Evolutionary conservation across 495 filamentous ascomycete species (phyloP), one percentile per base, ranked within the genome.

Genomic region (Jackrogersella multiformis): DNA sequence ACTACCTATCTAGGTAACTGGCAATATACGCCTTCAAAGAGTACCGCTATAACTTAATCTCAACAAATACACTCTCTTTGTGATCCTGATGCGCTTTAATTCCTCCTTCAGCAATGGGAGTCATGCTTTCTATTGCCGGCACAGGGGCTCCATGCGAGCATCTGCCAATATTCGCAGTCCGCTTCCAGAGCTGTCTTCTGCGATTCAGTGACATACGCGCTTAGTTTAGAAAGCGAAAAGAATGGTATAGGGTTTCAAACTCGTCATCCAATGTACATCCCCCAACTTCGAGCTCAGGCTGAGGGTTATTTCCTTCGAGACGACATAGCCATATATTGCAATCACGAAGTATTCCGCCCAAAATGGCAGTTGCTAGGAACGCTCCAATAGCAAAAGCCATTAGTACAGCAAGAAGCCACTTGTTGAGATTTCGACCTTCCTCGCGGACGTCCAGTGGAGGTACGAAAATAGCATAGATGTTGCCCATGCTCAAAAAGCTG

Each of bases 141-240:
- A 12, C 9, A 35, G 10, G n/a, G 32, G 9, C 32, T 13, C 6
- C 4, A 35, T 35, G 10, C 10, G 10, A 13, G 10, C 32, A 13
- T 9, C 32, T 35, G 4, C 6, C 32, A 12, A 7, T 35, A 30
- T 30, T 8, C 28, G 28, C 8, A 30, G 8, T 30, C 35, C n/a
- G 8, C n/a, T 5, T 5, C 35, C 35, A 10, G 35, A 13, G 12
- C 2, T 5, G 4, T 42, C 38, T 4, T 42, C 38, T 10, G 15
- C 38, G 5, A 9, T 42, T 21, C 18, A 42, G 2, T 18, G 2
- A 18, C 9, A 18, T 21, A 2, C 20, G 42, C 30, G 12, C 18
- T 30, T 10, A 4, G 9, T 1, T 55, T 46, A 63, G 49, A 38
- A 63, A 63, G 16, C 21, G 30, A 26, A 55, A 56, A 5, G 20